Conservation (phyloP, 805 yeast species). For the Cyberlindnera nakhonratchasimensis region DNA sequence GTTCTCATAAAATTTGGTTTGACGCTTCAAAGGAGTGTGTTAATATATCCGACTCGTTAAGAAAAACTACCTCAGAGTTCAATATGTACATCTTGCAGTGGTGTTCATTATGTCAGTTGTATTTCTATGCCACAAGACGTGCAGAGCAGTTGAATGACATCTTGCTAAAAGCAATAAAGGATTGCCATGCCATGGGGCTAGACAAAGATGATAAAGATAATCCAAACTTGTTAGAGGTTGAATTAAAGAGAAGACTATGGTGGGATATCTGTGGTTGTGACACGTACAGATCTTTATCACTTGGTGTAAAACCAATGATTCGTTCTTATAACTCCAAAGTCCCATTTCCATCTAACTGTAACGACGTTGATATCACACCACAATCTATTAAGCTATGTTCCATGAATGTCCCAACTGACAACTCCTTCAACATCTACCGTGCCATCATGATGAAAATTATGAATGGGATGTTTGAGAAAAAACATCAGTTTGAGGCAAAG, state of each 20-base stretch:
- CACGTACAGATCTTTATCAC: constrained; percentile 25
- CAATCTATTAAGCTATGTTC: constrained; percentile 23
- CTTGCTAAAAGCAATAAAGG: constrained; percentile 24
- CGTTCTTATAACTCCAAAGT: constrained; percentile 26
- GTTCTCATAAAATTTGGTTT: constrained; percentile 28
- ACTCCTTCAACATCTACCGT: constrained; percentile 28
- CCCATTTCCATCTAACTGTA: constrained; percentile 32
- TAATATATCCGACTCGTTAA: constrained; percentile 17
- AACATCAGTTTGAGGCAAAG: constrained; percentile 20
- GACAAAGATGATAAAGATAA: constrained; percentile 26
- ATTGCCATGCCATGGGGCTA: constrained; percentile 26
- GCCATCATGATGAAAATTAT: constrained; percentile 28
- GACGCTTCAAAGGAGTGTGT: constrained; percentile 27
- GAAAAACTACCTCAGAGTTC: constrained; percentile 14
- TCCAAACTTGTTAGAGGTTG: constrained; percentile 26
- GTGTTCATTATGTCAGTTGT: constrained; percentile 28
- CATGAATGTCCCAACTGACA: constrained; percentile 25
- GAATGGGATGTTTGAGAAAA: constrained; percentile 27
- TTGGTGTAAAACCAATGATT: constrained; percentile 26
- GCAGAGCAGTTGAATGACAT: constrained; percentile 26
- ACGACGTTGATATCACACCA: constrained; percentile 30
- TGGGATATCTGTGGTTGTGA: constrained; percentile 32
- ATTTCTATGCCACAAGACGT: constrained; percentile 29
- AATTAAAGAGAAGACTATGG: constrained; percentile 32
- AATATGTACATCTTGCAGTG: constrained; percentile 24